Evolutionary conservation across 192 early-diverging fungal genomes (phyloP), one percentile per base, ranked within the genome.

Genomic region (Coemansia sp.): DNA sequence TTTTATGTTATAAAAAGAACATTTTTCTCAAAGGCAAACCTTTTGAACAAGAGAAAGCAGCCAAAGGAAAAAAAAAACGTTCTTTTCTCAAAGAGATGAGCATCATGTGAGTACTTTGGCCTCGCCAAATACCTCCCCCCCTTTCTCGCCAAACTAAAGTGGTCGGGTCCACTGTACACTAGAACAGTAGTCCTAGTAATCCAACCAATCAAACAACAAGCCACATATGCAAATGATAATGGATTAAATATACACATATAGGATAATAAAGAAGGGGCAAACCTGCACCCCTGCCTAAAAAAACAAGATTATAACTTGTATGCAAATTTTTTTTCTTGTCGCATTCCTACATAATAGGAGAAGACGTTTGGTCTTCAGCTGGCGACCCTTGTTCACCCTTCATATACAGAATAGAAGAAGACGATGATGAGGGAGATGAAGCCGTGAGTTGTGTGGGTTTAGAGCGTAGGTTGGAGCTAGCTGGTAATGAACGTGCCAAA

Each of bases 341-440:
- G 26, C 52, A 30, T n/a, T 53, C 49, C 19, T 30, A 53, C 52
- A 53, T 53, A 30, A 53, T 10, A 53, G 52, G 52, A 53, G 52
- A 53, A 30, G 52, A 32, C 3, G 52, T 14, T 23, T 53, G 52
- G 9, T 30, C 26, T 23, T 30, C 52, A 14, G 30, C 9, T 4
- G 26, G 26, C 26, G 52, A 53, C 21, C 26, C 52, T 23, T 7
- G 10, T 11, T 14, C 52, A 30, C 26, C 11, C 26, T 28, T 53
- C 26, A 30, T 16, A 30, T 30, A 53, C 2, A 13, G 52, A 16
- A 53, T 30, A 53, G 52, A 30, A 9, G 52, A 53, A 30, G 52
- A 30, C 4, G 52, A 53, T 1, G 52, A 53, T 30, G 52, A 26
- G 1, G 52, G 52, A 9, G 10, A 53, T 11, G 52, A 53, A 5